Base-by-base conservation (phyloP, 202 grass and related monocot genomes). In the Carex sylvatica region DNA sequence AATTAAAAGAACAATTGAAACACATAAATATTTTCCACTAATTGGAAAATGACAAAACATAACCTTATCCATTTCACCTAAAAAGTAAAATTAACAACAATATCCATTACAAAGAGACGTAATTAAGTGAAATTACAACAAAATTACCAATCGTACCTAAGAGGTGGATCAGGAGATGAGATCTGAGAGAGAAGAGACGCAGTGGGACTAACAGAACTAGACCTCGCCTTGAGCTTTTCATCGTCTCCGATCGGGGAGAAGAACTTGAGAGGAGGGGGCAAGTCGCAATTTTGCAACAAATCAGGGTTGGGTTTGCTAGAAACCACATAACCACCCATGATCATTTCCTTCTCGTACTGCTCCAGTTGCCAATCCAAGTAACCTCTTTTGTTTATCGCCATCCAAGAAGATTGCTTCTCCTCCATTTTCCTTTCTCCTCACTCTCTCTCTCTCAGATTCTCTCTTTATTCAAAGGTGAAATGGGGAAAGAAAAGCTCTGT, bases 281-380 rank as follows among this genome's bases (percentile, higher is more conserved):
- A 83, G 83, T 98, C 92, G 82, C 95, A 98, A 71, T 98, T 98
- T 82, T 95, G 95, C 46, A 98, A 88, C 88, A 98, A 86, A 85
- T 93, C 88, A 69, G 86, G 76, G 35, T 77, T 46, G 4, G 88
- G 71, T 24, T 85, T 84, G 53, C 38, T 54, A 42, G 84, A 84
- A 36, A 89, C 44, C 11, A 80, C 88, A 46, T 86, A 75, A 15
- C 84, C 88, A 33, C 80, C 66, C 88, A 95, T 89, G 65, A 88
- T 47, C 91, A 95, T 94, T 74, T 91, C 95, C 70, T 81, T 85
- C 84, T 91, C 88, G 52, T 83, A 68, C 22, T 84, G 82, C 53
- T 90, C 87, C 49, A 85, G 62, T 53, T 85, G 88, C 80, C 87
- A 85, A 81, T 93, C 90, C 51, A 88, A 83, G 40, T 38, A 80